phyloP scores from a whole-genome alignment of 305 asterid species.

The Plantago rigida region DNA sequence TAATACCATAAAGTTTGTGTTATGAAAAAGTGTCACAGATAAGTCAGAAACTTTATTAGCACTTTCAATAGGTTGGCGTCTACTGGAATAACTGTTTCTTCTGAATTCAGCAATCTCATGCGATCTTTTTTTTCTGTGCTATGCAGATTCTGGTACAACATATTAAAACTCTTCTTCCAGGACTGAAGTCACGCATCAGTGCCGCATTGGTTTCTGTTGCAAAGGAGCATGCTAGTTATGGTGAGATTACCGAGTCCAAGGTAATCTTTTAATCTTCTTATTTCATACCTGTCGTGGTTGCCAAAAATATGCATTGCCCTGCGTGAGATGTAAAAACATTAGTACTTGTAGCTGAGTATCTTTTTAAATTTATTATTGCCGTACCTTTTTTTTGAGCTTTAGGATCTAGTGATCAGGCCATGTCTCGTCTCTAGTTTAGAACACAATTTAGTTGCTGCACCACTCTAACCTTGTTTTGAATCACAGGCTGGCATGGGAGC shows the following conservation, averaged over 20 bases:
- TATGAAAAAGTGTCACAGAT: too few species aligned
- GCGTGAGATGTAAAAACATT: conserved; percentile 13
- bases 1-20: too few species aligned
- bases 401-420: not conserved
- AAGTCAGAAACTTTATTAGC: too few species aligned
- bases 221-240: conserved; percentile 95
- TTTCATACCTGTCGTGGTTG: conserved; percentile 17
- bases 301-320: conserved; percentile 12
- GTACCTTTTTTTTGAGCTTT: conserved; percentile 14
- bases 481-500: conserved; percentile 85
- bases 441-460: conserved; percentile 11
- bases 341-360: conserved; percentile 3
- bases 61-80: not conserved
- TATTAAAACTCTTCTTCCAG: conserved; percentile 93
- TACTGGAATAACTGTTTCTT: not conserved
- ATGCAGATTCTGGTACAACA: conserved; percentile 84
- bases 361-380: not conserved
- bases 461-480: conserved; percentile 18
- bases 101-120: conserved; percentile 9
- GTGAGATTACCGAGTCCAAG: conserved; percentile 94
- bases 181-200: conserved; percentile 83
- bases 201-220: conserved; percentile 80
- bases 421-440: conserved; percentile 10
- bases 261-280: conserved; percentile 30
- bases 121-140: conserved; percentile 22